Conservation (phyloP, 495 filamentous ascomycete genomes). For the Trichoderma asperelloides region DNA sequence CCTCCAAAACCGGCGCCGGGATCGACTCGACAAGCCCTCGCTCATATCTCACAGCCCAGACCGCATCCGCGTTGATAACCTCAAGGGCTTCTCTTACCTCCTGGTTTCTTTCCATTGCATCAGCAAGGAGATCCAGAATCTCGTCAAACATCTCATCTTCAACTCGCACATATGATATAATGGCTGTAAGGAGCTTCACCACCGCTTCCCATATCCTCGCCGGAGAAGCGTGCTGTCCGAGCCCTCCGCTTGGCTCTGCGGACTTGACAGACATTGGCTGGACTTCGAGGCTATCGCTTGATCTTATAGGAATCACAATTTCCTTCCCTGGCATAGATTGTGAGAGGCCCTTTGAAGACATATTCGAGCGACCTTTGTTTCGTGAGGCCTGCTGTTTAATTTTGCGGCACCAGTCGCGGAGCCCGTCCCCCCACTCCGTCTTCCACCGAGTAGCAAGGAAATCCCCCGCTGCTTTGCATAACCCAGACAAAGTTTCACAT, state of each 20-base stretch:
- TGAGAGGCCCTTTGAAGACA: constrained; percentile 7
- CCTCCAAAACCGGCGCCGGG: constrained; percentile 33
- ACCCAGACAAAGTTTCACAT: constrained; percentile 50
- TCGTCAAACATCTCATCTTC: constrained; percentile 61
- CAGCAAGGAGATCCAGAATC: constrained; percentile 49
- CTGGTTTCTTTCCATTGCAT: constrained; percentile 33
- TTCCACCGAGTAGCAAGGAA: constrained; percentile 68
- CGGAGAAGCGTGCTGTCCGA: constrained; percentile 45
- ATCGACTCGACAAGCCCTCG: constrained; percentile 24
- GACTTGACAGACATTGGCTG: constrained; percentile 14
- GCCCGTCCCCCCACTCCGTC: constrained; percentile 55
- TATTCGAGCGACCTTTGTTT: constrained; percentile 17
- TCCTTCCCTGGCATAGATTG: neutral
- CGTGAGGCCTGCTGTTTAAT: constrained; percentile 22
- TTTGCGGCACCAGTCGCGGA: constrained; percentile 30
- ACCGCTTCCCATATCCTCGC: constrained; percentile 52
- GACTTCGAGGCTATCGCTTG: neutral
- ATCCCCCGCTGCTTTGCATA: constrained; percentile 63
- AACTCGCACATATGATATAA: constrained; percentile 49
- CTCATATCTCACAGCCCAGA: constrained; percentile 55
- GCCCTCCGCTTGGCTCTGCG: constrained; percentile 12
- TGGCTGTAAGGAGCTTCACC: constrained; percentile 39
- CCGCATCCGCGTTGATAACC: constrained; percentile 55
- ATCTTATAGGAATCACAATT: constrained; percentile 22
- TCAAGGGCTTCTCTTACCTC: constrained; percentile 48